phyloP scores from a whole-genome alignment of 129 eudicot genomes.

The Silybum marianum region DNA sequence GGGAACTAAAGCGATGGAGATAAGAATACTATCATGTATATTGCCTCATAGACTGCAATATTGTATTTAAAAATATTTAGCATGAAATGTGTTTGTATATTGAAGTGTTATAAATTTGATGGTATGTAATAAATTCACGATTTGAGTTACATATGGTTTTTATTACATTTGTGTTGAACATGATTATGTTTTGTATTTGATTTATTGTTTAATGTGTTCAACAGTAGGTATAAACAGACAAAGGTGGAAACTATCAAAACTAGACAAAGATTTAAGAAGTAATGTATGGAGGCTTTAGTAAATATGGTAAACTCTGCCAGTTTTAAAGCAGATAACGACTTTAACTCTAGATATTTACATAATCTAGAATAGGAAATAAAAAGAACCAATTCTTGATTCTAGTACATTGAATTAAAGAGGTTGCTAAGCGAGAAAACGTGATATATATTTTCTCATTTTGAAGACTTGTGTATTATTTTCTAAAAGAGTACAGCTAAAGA shows the following conservation, averaged over 20 bases:
- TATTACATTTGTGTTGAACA: background rate
- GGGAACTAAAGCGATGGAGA: background rate
- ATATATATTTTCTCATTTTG: background rate
- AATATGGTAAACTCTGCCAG: background rate
- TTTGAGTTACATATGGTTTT: background rate
- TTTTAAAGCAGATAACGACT: background rate
- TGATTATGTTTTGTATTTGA: background rate
- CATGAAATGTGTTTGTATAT: background rate
- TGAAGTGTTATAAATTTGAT: background rate
- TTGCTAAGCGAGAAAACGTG: background rate
- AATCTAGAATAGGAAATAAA: background rate
- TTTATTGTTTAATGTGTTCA: background rate
- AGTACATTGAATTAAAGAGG: slow-evolving; percentile 3
- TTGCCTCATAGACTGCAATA: background rate
- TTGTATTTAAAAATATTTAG: background rate
- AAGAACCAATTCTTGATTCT: slow-evolving; percentile 2
- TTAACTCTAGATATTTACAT: background rate
- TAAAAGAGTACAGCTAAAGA: background rate
- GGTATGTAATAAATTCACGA: background rate
- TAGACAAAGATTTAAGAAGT: background rate
- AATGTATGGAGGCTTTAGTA: background rate
- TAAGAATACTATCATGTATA: background rate
- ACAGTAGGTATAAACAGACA: background rate
- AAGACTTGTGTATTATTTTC: background rate
- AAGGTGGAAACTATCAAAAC: background rate